Evolutionary conservation across 2,329 filamentous ascomycete genomes (phyloP).

Genomic region (Geosmithia flava): DNA sequence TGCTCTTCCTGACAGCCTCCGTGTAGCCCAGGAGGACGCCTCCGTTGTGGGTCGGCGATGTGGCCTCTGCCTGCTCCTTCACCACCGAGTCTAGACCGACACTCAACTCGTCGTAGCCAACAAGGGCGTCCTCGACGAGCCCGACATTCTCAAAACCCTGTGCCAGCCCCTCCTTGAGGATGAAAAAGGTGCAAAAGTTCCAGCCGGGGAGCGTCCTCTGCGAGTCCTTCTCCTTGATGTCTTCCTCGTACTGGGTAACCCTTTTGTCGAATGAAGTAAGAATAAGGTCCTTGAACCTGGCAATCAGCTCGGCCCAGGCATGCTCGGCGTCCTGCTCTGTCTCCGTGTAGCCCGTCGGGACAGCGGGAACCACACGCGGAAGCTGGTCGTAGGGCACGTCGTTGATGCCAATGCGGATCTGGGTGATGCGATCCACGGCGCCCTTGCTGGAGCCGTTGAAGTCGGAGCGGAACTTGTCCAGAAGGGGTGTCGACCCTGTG

Average conservation of each 20-base stretch:
- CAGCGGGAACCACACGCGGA: slow-evolving; percentile 49
- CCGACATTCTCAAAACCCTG: slow-evolving; percentile 94
- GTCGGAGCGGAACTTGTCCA: slow-evolving; percentile 83
- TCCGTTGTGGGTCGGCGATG: slow-evolving; percentile 51
- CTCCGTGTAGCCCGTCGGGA: slow-evolving; percentile 54
- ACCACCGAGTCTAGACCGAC: slow-evolving; percentile 77
- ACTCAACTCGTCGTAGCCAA: slow-evolving; percentile 88
- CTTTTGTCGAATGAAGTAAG: slow-evolving; percentile 80
- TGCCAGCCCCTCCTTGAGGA: slow-evolving; percentile 89
- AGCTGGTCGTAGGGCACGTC: slow-evolving; percentile 54
- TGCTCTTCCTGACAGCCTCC: slow-evolving; percentile 54
- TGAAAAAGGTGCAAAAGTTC: slow-evolving; percentile 99
- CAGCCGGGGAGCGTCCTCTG: slow-evolving; percentile 82
- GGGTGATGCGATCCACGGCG: slow-evolving; percentile 64
- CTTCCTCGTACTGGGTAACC: slow-evolving; percentile 90
- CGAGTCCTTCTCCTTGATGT: slow-evolving; percentile 86
- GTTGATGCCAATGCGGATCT: slow-evolving; percentile 67
- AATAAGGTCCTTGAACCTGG: slow-evolving; percentile 79
- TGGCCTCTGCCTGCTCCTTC: slow-evolving; percentile 53
- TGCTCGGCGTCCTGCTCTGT: slow-evolving; percentile 65
- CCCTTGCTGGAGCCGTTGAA: slow-evolving; percentile 69
- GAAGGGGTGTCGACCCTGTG: slow-evolving; percentile 65
- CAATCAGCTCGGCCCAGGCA: slow-evolving; percentile 73
- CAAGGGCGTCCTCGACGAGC: slow-evolving; percentile 85
- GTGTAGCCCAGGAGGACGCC: slow-evolving; percentile 62